Evolutionary conservation across 257 asterid genomes (phyloP).

Genomic region (Jacaranda mimosifolia): DNA sequence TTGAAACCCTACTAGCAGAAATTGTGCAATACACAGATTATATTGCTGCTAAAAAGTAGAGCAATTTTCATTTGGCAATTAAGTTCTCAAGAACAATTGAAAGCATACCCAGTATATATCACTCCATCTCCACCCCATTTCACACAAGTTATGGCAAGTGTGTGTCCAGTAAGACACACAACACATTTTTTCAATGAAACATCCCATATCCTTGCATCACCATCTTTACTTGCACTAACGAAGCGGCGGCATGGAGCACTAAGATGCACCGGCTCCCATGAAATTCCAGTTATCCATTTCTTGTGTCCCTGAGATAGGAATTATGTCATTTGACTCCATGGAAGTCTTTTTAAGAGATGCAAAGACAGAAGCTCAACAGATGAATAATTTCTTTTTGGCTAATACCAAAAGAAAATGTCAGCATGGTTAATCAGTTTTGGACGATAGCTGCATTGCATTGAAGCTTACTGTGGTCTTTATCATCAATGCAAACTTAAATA

Average conservation of each 20-base stretch:
- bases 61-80: conserved; percentile 12
- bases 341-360: background rate
- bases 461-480: background rate
- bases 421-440: conserved; percentile 14
- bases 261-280: conserved; percentile 98
- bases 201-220: conserved; percentile 99
- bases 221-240: conserved; percentile 97
- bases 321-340: conserved; percentile 26
- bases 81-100: conserved; percentile 13
- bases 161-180: conserved; percentile 84
- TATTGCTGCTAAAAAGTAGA: conserved; percentile 6
- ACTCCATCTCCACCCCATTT: conserved; percentile 99
- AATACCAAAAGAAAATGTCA: background rate
- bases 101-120: conserved; percentile 88
- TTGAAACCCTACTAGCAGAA: background rate
- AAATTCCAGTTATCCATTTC: conserved; percentile 97
- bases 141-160: conserved; percentile 94
- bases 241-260: conserved; percentile 91
- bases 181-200: conserved; percentile 70
- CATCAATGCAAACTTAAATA: conserved; percentile 12
- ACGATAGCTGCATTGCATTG: background rate
- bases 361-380: conserved; percentile 26
- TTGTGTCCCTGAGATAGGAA: conserved; percentile 84
- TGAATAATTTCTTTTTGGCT: background rate
- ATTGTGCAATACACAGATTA: background rate